Base-by-base conservation (phyloP, 1,284 basidiomycete species). In the Pisolithus thermaeus region DNA sequence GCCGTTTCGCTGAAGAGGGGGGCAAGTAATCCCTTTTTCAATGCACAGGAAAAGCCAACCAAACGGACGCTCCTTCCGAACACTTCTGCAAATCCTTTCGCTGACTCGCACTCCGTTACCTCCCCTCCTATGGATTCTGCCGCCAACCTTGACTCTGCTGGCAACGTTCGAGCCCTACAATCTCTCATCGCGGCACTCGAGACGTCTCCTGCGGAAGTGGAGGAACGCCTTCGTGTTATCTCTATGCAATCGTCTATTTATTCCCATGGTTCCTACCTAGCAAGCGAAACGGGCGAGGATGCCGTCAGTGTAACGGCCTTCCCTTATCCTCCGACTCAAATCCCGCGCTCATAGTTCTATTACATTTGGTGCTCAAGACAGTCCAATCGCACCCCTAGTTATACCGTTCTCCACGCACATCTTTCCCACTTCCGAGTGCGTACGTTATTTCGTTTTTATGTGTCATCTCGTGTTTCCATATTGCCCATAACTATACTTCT, bases 11-110 rank as follows among this genome's bases (percentile, higher is more conserved):
- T 60, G 50, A 47, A 52, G 38, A 68, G 74, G 43, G 68, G 64
- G 50, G 52, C 57, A n/a, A 69, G 69, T 51, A 87, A 87, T 57
- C 84, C 85, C 20, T 87, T 87, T 71, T 87, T 87, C 67, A 74
- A 74, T 54, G 78, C 76, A 3, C 67, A 68, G 53, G 65, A 57
- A 7, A 52, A 62, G 9, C 32, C 65, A 3, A 45, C 59, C 57
- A 56, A 53, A 49, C 58, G 69, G 57, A 50, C 62, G 50, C 23
- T 64, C 54, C 53, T 61, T 60, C 27, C 66, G 52, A 53, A 68
- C 59, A 47, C 68, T 61, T 52, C 57, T 52, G 52, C 50, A 52
- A 71, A 77, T 53, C 73, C 74, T 3, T 75, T 76, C 57, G 54
- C 61, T 9, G 69, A 67, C 36, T 47, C 52, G 7, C 18, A 49